Percentiles rank a stretch among this genome's conserved stretches.
Conservation (phyloP, 768 basidiomycete species). For the Lyophyllum atratum region DNA sequence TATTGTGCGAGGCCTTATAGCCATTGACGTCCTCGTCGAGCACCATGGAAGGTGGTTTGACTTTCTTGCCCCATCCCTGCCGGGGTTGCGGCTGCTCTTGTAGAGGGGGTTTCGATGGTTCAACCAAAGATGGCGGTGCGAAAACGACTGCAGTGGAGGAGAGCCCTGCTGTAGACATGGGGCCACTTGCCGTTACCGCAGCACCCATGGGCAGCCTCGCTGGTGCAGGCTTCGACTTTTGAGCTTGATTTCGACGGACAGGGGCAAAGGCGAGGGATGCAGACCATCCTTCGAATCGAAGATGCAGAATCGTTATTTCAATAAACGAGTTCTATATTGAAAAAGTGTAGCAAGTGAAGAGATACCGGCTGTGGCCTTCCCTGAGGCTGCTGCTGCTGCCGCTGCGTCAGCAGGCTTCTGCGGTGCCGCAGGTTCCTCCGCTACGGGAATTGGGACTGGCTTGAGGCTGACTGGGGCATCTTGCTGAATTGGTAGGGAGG, state of each 20-base stretch:
- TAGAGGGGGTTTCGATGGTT: constrained; percentile 29
- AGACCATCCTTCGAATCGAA: constrained; percentile 72
- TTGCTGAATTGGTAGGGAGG: constrained; percentile 30
- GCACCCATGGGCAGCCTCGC: constrained; percentile 65
- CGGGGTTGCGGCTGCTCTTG: constrained; percentile 43
- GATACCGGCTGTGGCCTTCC: constrained; percentile 61
- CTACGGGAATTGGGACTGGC: constrained; percentile 21
- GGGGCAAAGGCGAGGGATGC: constrained; percentile 89
- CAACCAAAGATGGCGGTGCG: constrained; percentile 65
- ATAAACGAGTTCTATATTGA: constrained; percentile 56
- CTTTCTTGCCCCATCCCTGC: constrained; percentile 84
- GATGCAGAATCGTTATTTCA: constrained; percentile 47
- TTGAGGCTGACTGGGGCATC: constrained; percentile 17
- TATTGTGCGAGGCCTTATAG: constrained; percentile 62
- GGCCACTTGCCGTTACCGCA: constrained; percentile 45
- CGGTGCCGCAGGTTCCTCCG: constrained; percentile 27
- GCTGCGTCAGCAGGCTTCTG: constrained; percentile 27
- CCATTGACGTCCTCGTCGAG: constrained; percentile 89
- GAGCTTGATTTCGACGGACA: constrained; percentile 58
- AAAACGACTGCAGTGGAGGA: constrained; percentile 68
- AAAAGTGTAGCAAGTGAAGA: constrained; percentile 49
- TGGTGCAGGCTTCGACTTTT: constrained; percentile 58
- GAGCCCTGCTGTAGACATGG: constrained; percentile 29
- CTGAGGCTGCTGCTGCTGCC: constrained; percentile 28
- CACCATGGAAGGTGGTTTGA: constrained; percentile 89